Conservation (phyloP, 441 rosid genomes). For the Jatropha podagrica region DNA sequence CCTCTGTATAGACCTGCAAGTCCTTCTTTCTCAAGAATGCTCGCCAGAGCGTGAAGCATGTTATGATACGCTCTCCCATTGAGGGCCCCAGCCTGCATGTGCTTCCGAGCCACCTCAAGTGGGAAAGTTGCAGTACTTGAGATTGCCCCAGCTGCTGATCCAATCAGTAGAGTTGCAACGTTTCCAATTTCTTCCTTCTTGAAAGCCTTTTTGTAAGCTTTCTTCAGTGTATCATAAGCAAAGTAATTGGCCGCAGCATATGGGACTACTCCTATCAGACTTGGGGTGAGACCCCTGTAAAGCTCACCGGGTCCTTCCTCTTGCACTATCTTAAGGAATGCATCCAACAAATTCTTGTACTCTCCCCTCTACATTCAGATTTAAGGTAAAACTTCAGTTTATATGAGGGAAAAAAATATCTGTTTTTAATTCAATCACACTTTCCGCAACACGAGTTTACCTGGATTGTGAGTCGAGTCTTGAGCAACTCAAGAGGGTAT, state of each 20-base stretch:
- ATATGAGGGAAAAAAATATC: not conserved
- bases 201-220: slow-evolving; percentile 57
- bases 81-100: slow-evolving; percentile 93
- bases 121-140: slow-evolving; percentile 93
- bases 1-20: slow-evolving; percentile 79
- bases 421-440: not conserved
- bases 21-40: slow-evolving; percentile 80
- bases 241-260: slow-evolving; percentile 90
- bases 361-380: slow-evolving; percentile 64
- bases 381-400: not conserved
- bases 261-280: slow-evolving; percentile 90
- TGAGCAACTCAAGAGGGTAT: slow-evolving; percentile 88
- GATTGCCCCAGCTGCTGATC: slow-evolving; percentile 85
- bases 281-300: slow-evolving; percentile 87
- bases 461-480: slow-evolving; percentile 90
- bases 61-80: slow-evolving; percentile 80
- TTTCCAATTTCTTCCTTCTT: slow-evolving; percentile 80
- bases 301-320: slow-evolving; percentile 88
- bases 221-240: slow-evolving; percentile 76
- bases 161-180: slow-evolving; percentile 73
- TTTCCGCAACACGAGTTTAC: slow-evolving; percentile 29
- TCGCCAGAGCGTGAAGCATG: slow-evolving; percentile 71
- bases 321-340: slow-evolving; percentile 63
- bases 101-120: slow-evolving; percentile 93
- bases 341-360: slow-evolving; percentile 69